Evolutionary conservation across 345 rosid genomes (phyloP).

Genomic region (Turritis glabra): DNA sequence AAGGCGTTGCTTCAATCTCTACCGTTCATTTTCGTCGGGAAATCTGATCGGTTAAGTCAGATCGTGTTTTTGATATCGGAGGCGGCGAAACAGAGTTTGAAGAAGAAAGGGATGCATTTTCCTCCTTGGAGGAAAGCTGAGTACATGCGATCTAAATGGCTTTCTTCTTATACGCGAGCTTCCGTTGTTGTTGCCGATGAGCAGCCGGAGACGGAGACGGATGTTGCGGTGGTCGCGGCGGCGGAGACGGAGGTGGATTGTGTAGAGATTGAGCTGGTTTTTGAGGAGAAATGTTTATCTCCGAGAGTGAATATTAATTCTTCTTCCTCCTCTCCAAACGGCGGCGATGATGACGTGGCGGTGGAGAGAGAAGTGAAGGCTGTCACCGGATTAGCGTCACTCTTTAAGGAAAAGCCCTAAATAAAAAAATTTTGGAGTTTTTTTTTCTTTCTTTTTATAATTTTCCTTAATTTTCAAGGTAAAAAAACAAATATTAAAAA

Average conservation of each 20-base stretch:
- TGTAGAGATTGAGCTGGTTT: conserved; percentile 60
- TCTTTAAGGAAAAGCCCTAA: conserved; percentile 73
- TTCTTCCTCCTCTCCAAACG: conserved; percentile 27
- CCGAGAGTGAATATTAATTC: conserved; percentile 3
- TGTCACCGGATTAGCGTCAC: conserved; percentile 88
- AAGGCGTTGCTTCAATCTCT: conserved; percentile 70
- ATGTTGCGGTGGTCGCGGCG: neutral
- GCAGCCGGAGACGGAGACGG: conserved; percentile 25
- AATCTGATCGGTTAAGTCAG: conserved; percentile 75
- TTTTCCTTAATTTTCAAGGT: conserved; percentile 29
- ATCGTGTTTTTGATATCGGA: conserved; percentile 78
- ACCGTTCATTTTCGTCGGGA: conserved; percentile 87
- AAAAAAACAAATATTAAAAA: conserved; percentile 19
- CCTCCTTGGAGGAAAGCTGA: conserved; percentile 96
- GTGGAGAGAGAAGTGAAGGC: conserved; percentile 62
- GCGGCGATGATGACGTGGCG: conserved; percentile 36
- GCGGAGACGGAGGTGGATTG: conserved; percentile 28
- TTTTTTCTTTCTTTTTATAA: neutral
- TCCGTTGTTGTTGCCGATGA: conserved; percentile 13
- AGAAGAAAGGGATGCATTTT: conserved; percentile 89
- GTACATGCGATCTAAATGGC: conserved; percentile 90
- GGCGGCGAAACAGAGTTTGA: conserved; percentile 85
- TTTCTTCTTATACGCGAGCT: conserved; percentile 59
- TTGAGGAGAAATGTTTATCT: conserved; percentile 47
- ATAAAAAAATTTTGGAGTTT: conserved; percentile 42